phyloP scores from a whole-genome alignment of 1,139 yeast species.

The Candida gigantensis region DNA sequence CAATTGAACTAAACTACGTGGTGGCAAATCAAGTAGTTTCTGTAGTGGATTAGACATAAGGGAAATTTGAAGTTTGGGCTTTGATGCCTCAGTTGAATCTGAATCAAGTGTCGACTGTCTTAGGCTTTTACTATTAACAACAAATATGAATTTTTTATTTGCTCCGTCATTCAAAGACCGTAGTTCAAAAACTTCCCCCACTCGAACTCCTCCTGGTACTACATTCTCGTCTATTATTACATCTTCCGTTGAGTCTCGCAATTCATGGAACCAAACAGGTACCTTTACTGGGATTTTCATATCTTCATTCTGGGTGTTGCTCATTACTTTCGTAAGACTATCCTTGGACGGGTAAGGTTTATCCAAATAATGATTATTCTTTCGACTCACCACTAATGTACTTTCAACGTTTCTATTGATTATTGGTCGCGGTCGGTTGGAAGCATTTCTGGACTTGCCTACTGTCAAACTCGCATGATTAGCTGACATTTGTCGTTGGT shows the following conservation, averaged over 20 bases:
- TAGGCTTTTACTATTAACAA: constrained; percentile 21
- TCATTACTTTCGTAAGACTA: constrained; percentile 2
- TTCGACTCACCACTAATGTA: constrained; percentile 16
- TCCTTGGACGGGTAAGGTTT: constrained; percentile 1
- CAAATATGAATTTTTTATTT: constrained; percentile 23
- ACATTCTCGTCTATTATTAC: constrained; percentile 61
- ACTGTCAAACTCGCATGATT: constrained; percentile 23
- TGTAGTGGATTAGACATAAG: constrained; percentile 66
- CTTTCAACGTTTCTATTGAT: constrained; percentile 15
- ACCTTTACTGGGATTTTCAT: constrained; percentile 37
- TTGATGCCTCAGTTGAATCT: constrained; percentile 11
- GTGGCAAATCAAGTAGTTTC: constrained; percentile 61
- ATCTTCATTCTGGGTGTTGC: constrained; percentile 10
- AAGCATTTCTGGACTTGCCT: constrained; percentile 18
- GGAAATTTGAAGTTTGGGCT: constrained; percentile 44
- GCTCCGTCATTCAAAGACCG: constrained; percentile 12
- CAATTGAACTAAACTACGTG: constrained; percentile 62
- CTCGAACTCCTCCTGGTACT: constrained; percentile 56
- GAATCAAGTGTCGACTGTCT: constrained; percentile 7
- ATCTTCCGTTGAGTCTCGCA: constrained; percentile 55
- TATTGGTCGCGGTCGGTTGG: constrained; percentile 6
- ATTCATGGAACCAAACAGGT: constrained; percentile 76
- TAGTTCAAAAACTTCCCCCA: constrained; percentile 78
- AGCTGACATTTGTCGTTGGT: constrained; percentile 21
- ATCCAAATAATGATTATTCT: constrained; percentile 14